Evolutionary conservation across 2,329 filamentous ascomycete genomes (phyloP), one percentile per base, ranked within the genome.

Genomic region (Aspergillus arachidicola): DNA sequence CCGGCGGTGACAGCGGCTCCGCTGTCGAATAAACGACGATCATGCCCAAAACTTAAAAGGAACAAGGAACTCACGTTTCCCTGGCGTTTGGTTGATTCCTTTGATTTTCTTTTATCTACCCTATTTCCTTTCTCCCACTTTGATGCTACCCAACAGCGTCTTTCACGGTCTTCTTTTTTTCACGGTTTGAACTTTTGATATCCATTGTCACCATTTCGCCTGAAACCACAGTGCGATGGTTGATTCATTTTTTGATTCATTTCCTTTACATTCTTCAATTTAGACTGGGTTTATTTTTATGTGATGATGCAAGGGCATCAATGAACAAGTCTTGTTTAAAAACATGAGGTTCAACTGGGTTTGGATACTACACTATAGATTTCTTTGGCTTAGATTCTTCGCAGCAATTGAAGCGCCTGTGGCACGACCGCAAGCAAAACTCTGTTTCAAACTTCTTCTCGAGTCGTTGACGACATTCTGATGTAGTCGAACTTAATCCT

Each of bases 1-100:
- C 85, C 19, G 82, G 86, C 70, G 83, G 81, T 32, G 78, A 83
- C 62, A 81, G 80, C 59, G 77, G 81, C 64, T 85, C 84, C 38
- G 86, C 86, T 53, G 83, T 87, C 64, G 85, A 86, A 76, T 86
- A 85, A 75, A 64, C 55, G 60, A 46, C 4, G 36, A 62, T 60
- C 55, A 66, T 62, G 57, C 61, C 60, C 60, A 54, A 50, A 34
- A 38, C 64, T 68, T 65, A 66, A 58, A 53, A 64, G 53, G 51
- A 62, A 64, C 59, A 60, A 59, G 41, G 59, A 48, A 58, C 36
- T 57, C 16, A 48, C 36, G 48, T 64, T 38, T 51, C 19, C 48
- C 38, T 60, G 66, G 64, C 62, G 68, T 68, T 68, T 60, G 63
- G 62, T 64, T 41, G 50, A 41, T 61, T 66, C 45, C 58, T 62